These are phyloP conservation scores for Endoconidiophora polonica DNA, from an alignment of 2,329 filamentous ascomycete genomes.

Conservation along the genomic window DNA sequence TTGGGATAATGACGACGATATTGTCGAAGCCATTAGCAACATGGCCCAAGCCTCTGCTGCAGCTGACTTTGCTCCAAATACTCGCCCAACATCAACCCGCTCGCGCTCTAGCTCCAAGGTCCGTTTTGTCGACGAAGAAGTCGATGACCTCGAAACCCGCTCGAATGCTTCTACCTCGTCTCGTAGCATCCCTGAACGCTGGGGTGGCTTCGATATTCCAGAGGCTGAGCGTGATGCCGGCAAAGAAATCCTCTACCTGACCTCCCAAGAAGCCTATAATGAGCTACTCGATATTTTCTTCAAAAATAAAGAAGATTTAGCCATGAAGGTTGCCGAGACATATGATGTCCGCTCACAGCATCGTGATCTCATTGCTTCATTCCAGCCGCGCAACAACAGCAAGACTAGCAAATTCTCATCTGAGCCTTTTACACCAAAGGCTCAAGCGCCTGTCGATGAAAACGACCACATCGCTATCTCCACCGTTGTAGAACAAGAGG, in stretches of 20 bases:
- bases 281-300: conserved; percentile 82
- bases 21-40: conserved; percentile 26
- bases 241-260: conserved; percentile 77
- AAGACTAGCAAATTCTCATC: too few species aligned
- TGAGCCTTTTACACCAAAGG: too few species aligned
- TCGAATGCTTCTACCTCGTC: conserved; percentile 62
- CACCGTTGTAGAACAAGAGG: not conserved
- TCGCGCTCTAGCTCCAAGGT: conserved; percentile 68
- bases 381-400: conserved; percentile 16
- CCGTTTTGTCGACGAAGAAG: conserved; percentile 54
- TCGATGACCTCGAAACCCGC: conserved; percentile 44
- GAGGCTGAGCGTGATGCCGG: conserved; percentile 69
- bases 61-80: conserved; percentile 19
- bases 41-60: conserved; percentile 14
- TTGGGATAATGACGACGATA: conserved; percentile 45
- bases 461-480: not conserved
- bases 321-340: conserved; percentile 49
- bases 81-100: conserved; percentile 27
- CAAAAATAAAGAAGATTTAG: conserved; percentile 59
- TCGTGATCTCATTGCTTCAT: conserved; percentile 29
- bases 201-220: conserved; percentile 66
- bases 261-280: conserved; percentile 84
- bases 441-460: not conserved
- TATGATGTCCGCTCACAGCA: conserved; percentile 42
- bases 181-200: conserved; percentile 53